Evolutionary conservation across 192 early-diverging fungal species (phyloP).

Genomic region (Entomortierella chlamydospora): DNA sequence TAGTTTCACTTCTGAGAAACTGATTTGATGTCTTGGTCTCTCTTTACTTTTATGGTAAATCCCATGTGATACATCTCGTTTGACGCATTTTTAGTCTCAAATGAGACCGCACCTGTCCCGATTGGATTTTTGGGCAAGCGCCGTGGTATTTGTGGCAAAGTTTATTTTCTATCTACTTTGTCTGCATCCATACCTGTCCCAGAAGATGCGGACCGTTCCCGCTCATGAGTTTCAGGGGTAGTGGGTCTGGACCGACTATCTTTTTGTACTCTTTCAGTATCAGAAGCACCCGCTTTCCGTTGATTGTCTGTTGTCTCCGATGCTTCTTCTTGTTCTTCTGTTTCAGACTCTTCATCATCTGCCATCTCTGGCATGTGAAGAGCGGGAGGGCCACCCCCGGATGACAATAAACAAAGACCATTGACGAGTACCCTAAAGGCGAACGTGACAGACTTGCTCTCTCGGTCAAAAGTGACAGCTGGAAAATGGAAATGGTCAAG

Average conservation of each 20-base stretch:
- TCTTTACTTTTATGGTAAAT: too few species aligned
- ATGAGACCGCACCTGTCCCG: too few species aligned
- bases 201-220: background rate
- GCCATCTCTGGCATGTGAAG: conserved; percentile 38
- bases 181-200: background rate
- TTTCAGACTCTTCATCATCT: conserved; percentile 26
- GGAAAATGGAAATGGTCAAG: background rate
- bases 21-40: too few species aligned
- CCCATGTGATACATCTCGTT: too few species aligned
- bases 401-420: conserved; percentile 34
- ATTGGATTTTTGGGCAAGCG: too few species aligned
- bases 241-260: background rate
- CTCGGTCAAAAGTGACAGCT: conserved; percentile 30
- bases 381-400: conserved; percentile 41
- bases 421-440: conserved; percentile 41
- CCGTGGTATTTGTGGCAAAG: too few species aligned
- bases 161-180: background rate
- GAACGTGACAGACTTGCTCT: conserved; percentile 19
- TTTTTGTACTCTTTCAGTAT: background rate
- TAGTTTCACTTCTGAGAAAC: too few species aligned
- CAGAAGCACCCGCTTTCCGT: background rate
- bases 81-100: too few species aligned
- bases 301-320: background rate
- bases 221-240: background rate
- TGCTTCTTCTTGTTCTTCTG: conserved; percentile 5